phyloP scores from a whole-genome alignment of 2,329 filamentous ascomycete genomes.

The Neodidymelliopsis sp. region DNA sequence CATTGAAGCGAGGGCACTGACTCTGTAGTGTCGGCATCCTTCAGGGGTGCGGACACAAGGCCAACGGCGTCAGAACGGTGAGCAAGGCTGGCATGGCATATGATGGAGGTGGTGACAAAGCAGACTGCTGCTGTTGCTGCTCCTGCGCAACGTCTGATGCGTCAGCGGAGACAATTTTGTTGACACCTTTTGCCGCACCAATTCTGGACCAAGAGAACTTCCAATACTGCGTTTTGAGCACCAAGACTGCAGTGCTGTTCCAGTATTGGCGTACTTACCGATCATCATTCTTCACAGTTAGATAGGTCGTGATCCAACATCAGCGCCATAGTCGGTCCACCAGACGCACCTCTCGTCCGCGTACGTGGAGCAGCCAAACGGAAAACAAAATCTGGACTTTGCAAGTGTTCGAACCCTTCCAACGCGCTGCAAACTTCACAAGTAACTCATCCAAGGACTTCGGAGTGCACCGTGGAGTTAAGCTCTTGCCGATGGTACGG shows the following conservation, averaged over 20 bases:
- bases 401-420: neutral
- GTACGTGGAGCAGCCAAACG: neutral
- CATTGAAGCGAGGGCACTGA: constrained; percentile 14
- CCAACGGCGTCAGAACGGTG: constrained; percentile 9
- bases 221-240: neutral
- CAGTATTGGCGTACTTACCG: neutral
- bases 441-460: neutral
- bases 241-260: neutral
- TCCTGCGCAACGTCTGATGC: constrained; percentile 1
- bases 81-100: constrained; percentile 14
- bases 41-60: constrained; percentile 10
- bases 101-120: constrained; percentile 8
- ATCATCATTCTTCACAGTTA: constrained; percentile 4
- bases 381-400: neutral
- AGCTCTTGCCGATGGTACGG: constrained; percentile 6
- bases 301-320: neutral
- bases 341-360: neutral
- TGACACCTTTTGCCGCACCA: neutral
- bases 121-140: neutral
- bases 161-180: neutral
- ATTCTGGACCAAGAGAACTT: neutral
- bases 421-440: neutral
- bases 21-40: neutral
- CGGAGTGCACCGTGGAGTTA: neutral
- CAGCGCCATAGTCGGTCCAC: neutral